These are phyloP conservation scores for Annona cherimola DNA, from an alignment of 164 flowering plant species.

Conservation along the genomic window DNA sequence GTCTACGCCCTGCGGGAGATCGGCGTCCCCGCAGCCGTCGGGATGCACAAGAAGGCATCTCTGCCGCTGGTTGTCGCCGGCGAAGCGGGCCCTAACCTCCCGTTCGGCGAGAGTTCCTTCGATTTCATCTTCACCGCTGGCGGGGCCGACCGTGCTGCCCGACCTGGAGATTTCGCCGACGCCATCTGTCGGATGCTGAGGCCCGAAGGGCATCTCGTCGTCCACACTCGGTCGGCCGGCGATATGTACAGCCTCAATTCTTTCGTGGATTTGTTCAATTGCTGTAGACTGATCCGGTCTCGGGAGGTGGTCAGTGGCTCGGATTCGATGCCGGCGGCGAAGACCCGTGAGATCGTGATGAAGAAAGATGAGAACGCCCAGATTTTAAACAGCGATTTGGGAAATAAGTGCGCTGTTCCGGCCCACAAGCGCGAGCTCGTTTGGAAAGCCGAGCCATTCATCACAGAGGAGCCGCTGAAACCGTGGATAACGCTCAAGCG, in stretches of 20 bases:
- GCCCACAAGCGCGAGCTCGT: constrained; percentile 58
- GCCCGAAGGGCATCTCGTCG: constrained; percentile 79
- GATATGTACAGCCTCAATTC: constrained; percentile 87
- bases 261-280: constrained; percentile 53
- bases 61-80: constrained; percentile 58
- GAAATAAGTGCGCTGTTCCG: constrained; percentile 52
- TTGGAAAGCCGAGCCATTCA: constrained; percentile 66
- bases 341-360: constrained; percentile 58
- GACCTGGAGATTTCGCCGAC: constrained; percentile 40
- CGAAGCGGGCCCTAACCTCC: constrained; percentile 23
- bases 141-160: constrained; percentile 38
- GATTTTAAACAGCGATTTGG: constrained; percentile 13
- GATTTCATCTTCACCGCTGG: constrained; percentile 84
- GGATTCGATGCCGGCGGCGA: constrained; percentile 41
- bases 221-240: constrained; percentile 50
- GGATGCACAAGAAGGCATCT: constrained; percentile 49
- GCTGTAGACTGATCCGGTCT: constrained; percentile 47
- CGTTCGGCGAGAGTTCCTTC: constrained; percentile 50
- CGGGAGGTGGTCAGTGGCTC: constrained; percentile 49
- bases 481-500: constrained; percentile 90
- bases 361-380: constrained; percentile 31
- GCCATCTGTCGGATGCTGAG: constrained; percentile 72
- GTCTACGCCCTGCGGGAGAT: constrained; percentile 69
- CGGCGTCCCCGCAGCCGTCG: constrained; percentile 66
- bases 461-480: constrained; percentile 76